Evolutionary conservation across 176 grass and related monocot species (phyloP).

Genomic region (Lolium multiflorum): DNA sequence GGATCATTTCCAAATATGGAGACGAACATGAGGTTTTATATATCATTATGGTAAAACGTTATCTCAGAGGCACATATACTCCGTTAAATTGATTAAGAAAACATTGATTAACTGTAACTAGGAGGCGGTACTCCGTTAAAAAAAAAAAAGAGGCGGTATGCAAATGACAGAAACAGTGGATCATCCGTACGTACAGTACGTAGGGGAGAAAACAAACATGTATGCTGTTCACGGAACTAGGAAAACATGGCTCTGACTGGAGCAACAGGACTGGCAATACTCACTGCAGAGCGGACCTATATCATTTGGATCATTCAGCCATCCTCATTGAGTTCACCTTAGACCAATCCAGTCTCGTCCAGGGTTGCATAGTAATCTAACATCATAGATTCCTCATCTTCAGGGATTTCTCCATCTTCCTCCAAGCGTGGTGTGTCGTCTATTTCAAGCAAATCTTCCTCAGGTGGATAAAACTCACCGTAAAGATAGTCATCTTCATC

Average conservation of each 20-base stretch:
- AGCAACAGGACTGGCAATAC: not conserved
- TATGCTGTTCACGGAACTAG: not conserved
- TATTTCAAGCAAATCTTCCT: conserved; percentile 1
- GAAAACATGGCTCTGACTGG: not conserved
- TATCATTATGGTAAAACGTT: not conserved
- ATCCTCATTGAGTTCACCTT: not conserved
- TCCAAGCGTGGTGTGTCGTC: not conserved
- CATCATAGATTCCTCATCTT: not conserved
- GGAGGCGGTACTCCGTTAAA: not conserved
- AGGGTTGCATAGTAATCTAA: conserved; percentile 12
- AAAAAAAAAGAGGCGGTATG: not conserved
- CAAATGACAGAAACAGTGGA: not conserved
- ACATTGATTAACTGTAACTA: not conserved
- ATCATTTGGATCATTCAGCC: not conserved
- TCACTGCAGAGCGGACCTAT: not conserved
- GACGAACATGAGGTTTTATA: not conserved
- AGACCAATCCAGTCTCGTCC: not conserved
- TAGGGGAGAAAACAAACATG: not conserved
- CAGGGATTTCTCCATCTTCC: not conserved
- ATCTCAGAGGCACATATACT: not conserved
- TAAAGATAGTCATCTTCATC: not conserved
- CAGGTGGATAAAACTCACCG: not conserved
- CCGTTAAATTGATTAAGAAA: too few species aligned
- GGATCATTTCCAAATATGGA: not conserved
- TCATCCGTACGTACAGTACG: not conserved